These are phyloP conservation scores for Huiozyma naganishii DNA, from an alignment of 805 yeast genomes.

Conservation along the genomic window DNA sequence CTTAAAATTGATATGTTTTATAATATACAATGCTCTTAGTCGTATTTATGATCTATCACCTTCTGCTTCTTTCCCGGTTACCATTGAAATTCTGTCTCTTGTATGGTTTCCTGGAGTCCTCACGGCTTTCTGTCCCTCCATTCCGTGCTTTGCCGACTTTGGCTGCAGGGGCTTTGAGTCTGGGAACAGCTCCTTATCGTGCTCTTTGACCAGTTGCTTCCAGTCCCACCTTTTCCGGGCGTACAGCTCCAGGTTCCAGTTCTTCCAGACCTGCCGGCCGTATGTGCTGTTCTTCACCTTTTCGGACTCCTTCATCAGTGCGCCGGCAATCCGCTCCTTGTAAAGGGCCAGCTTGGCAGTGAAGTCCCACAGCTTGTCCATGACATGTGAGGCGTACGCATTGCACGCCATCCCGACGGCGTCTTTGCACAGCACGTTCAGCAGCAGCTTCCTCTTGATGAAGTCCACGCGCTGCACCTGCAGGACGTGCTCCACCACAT, in stretches of 20 bases:
- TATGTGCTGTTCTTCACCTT: constrained; percentile 74
- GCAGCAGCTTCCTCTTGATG: constrained; percentile 52
- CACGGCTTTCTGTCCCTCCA: too few species aligned
- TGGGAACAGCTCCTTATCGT: constrained; percentile 34
- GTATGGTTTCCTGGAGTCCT: too few species aligned
- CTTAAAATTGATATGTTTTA: too few species aligned
- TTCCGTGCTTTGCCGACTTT: constrained; percentile 2
- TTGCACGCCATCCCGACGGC: constrained; percentile 60
- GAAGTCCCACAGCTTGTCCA: constrained; percentile 76
- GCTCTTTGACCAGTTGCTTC: constrained; percentile 53
- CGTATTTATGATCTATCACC: too few species aligned
- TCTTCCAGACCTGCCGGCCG: constrained; percentile 90
- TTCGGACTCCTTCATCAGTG: constrained; percentile 46
- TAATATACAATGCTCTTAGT: too few species aligned
- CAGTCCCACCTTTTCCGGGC: constrained; percentile 48
- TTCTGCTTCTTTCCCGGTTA: too few species aligned
- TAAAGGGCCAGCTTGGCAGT: constrained; percentile 68
- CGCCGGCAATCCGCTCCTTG: constrained; percentile 75
- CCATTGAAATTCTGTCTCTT: too few species aligned
- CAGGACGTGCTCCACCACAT: constrained; percentile 65
- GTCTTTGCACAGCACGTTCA: constrained; percentile 52
- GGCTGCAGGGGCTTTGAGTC: constrained; percentile 26
- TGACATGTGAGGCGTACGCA: constrained; percentile 84
- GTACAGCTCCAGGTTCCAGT: constrained; percentile 83
- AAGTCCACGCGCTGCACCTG: constrained; percentile 37